A percentile compares a stretch with the other conserved stretches of the same genome.
phyloP scores from a whole-genome alignment of 305 asterid species.

The Plantago rigida region DNA sequence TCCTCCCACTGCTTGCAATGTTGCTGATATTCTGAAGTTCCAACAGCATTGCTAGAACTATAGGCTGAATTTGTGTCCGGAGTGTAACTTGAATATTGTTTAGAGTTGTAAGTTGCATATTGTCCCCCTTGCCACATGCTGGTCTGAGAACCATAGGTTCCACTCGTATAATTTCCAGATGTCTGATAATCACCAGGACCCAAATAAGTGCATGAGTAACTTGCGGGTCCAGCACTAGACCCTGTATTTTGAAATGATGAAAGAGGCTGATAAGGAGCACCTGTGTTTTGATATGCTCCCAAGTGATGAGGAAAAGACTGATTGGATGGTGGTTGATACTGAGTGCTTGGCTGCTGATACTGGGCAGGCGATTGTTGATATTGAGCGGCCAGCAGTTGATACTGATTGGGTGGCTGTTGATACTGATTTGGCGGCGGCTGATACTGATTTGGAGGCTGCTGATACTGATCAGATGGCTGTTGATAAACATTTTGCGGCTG shows the following conservation, averaged over 20 bases:
- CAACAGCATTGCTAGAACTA: constrained; percentile 51
- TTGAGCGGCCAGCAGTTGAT: constrained; percentile 19
- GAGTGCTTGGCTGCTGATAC: constrained; percentile 37
- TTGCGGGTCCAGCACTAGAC: constrained; percentile 96
- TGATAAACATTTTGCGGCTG: constrained; percentile 27
- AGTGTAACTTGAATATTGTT: constrained; percentile 65
- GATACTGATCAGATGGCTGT: constrained; percentile 31
- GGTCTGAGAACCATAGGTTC: constrained; percentile 59
- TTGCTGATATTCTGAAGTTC: constrained; percentile 61
- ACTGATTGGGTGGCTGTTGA: constrained; percentile 33
- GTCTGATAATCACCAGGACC: constrained; percentile 99
- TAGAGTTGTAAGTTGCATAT: constrained; percentile 54
- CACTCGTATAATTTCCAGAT: constrained; percentile 84
- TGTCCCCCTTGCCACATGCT: constrained; percentile 79
- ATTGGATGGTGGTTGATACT: constrained; percentile 52
- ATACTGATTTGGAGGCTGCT: constrained; percentile 29
- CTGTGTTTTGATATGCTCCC: constrained; percentile 95
- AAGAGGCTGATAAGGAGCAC: constrained; percentile 99
- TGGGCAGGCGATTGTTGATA: constrained; percentile 42
- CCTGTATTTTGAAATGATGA: constrained; percentile 99
- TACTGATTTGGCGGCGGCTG: constrained; percentile 13
- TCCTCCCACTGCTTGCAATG: constrained; percentile 88
- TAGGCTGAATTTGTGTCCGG: constrained; percentile 62
- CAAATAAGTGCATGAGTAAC: constrained; percentile 98
- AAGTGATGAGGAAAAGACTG: constrained; percentile 63